Conservation (phyloP, 2,329 filamentous ascomycete species). For the Fusarium illudens region DNA sequence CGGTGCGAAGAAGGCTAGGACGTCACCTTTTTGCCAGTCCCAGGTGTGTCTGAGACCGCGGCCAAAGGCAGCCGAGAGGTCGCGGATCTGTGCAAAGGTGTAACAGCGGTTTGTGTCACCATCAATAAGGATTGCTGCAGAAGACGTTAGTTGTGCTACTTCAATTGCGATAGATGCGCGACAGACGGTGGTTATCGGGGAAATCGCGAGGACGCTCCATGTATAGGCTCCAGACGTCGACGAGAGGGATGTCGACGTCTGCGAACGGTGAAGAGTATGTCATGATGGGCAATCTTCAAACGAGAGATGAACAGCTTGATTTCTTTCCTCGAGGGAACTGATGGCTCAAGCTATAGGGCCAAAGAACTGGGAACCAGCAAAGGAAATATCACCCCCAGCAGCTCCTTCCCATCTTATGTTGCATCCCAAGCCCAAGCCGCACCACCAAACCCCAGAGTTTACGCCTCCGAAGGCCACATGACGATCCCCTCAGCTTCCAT, state of each 20-base stretch:
- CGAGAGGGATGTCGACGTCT: constrained; percentile 72
- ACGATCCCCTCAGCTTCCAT: not conserved
- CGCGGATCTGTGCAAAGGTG: constrained; percentile 73
- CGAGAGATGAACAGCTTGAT: not conserved
- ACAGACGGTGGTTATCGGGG: constrained; percentile 75
- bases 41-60: constrained; percentile 77
- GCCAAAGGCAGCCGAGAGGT: constrained; percentile 77
- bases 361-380: not conserved
- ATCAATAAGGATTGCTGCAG: constrained; percentile 79
- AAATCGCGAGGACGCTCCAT: constrained; percentile 76
- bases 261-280: constrained; percentile 73
- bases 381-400: not conserved
- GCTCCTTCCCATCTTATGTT: not conserved
- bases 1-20: constrained; percentile 82
- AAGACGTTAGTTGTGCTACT: not conserved
- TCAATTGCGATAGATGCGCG: not conserved
- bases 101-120: constrained; percentile 73
- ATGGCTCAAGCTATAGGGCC: not conserved
- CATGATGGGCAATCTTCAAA: constrained; percentile 59
- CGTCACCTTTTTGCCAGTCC: constrained; percentile 84
- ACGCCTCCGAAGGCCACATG: not conserved
- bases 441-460: not conserved
- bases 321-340: not conserved
- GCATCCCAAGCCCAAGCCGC: not conserved
- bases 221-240: constrained; percentile 81